phyloP scores from a whole-genome alignment of 2,329 filamentous ascomycete genomes.

The Tympanopsis confertula region DNA sequence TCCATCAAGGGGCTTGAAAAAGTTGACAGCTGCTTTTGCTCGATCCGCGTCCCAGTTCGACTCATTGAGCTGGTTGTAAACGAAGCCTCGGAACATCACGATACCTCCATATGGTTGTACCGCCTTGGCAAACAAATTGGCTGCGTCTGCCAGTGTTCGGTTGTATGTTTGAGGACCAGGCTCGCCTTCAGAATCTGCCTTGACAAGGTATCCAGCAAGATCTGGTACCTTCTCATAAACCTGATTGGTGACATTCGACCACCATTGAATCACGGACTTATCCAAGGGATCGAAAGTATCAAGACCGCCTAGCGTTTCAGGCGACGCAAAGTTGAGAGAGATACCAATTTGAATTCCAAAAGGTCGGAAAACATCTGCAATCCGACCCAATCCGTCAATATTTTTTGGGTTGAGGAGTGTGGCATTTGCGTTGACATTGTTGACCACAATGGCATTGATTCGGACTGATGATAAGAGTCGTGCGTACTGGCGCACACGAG shows the following conservation, averaged over 20 bases:
- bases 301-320: slow-evolving; percentile 40
- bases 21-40: slow-evolving; percentile 59
- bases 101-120: slow-evolving; percentile 46
- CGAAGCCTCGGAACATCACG: slow-evolving; percentile 62
- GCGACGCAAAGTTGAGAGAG: slow-evolving; percentile 59
- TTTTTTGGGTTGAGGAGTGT: slow-evolving; percentile 41
- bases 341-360: slow-evolving; percentile 56
- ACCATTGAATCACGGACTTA: slow-evolving; percentile 45
- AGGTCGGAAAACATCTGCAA: slow-evolving; percentile 55
- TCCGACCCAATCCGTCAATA: slow-evolving; percentile 45
- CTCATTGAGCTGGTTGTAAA: slow-evolving; percentile 51
- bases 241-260: slow-evolving; percentile 44
- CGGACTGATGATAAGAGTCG: slow-evolving; percentile 55
- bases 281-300: slow-evolving; percentile 56
- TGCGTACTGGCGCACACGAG: slow-evolving; percentile 48
- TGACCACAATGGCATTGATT: slow-evolving; percentile 55
- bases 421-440: slow-evolving; percentile 62
- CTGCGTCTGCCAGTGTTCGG: slow-evolving; percentile 55
- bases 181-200: slow-evolving; percentile 63
- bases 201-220: slow-evolving; percentile 57
- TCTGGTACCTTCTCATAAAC: slow-evolving; percentile 54
- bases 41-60: slow-evolving; percentile 54
- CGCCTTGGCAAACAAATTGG: slow-evolving; percentile 54
- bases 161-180: slow-evolving; percentile 61
- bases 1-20: slow-evolving; percentile 51